Conservation (phyloP, 2,329 filamentous ascomycete genomes). For the Penicillium sp. region DNA sequence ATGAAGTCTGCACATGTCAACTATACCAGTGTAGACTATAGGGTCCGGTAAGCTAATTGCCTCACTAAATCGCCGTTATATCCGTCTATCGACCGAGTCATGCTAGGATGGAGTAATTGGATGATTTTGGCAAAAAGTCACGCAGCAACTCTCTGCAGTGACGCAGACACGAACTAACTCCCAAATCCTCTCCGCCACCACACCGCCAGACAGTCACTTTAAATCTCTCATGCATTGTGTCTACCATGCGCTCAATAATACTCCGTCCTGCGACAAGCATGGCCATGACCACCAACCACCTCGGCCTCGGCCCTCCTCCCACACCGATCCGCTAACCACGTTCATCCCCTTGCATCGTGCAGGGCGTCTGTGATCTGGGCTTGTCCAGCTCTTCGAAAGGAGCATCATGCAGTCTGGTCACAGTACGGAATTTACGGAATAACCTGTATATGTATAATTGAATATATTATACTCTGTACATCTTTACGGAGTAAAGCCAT, state of each 20-base stretch:
- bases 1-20: neutral
- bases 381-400: neutral
- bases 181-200: neutral
- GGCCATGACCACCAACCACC: neutral
- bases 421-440: neutral
- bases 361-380: neutral
- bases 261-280: neutral
- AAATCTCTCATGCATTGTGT: neutral
- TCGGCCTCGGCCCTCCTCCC: neutral
- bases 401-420: neutral
- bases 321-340: conserved; percentile 16
- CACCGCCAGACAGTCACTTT: neutral
- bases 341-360: conserved; percentile 23
- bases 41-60: neutral
- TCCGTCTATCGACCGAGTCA: neutral
- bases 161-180: neutral
- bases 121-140: neutral
- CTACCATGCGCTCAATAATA: neutral
- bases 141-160: neutral
- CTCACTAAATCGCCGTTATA: neutral
- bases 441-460: no score
- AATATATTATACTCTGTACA: neutral
- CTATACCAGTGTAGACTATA: neutral
- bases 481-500: neutral
- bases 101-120: neutral